phyloP scores from a whole-genome alignment of 495 filamentous ascomycete genomes.

The Neurospora sp. region DNA sequence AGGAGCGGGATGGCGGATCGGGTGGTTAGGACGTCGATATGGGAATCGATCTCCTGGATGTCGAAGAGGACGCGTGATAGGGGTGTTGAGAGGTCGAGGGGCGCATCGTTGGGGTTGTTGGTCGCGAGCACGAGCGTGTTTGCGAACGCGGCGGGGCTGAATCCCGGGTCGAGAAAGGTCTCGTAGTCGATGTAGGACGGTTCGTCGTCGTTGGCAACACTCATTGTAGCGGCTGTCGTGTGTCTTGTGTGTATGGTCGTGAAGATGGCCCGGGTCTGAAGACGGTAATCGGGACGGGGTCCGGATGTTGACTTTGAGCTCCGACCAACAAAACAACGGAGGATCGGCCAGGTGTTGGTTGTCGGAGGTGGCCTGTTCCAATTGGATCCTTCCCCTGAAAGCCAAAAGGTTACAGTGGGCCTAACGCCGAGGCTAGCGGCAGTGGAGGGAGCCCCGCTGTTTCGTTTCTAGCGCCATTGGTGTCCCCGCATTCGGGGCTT shows the following conservation, averaged over 20 bases:
- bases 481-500: background rate
- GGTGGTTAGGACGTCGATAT: slow-evolving; percentile 83
- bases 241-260: background rate
- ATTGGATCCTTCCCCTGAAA: background rate
- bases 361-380: background rate
- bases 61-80: slow-evolving; percentile 93
- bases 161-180: slow-evolving; percentile 73
- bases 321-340: no score
- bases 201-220: slow-evolving; percentile 31
- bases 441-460: background rate
- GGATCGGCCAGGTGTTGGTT: no score
- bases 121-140: slow-evolving; percentile 80
- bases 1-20: slow-evolving; percentile 77
- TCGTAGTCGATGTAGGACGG: slow-evolving; percentile 96
- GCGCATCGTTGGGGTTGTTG: slow-evolving; percentile 83
- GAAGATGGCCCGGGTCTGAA: background rate
- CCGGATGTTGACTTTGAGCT: background rate
- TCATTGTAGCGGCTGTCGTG: slow-evolving; percentile 7
- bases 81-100: slow-evolving; percentile 87
- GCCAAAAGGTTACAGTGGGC: background rate
- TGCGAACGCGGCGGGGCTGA: slow-evolving; percentile 72
- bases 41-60: slow-evolving; percentile 91
- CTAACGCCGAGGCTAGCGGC: background rate
- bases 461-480: background rate
- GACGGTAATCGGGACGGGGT: background rate